Base-by-base conservation (phyloP, 179 eudicot species). In the Actinidia chinensis region DNA sequence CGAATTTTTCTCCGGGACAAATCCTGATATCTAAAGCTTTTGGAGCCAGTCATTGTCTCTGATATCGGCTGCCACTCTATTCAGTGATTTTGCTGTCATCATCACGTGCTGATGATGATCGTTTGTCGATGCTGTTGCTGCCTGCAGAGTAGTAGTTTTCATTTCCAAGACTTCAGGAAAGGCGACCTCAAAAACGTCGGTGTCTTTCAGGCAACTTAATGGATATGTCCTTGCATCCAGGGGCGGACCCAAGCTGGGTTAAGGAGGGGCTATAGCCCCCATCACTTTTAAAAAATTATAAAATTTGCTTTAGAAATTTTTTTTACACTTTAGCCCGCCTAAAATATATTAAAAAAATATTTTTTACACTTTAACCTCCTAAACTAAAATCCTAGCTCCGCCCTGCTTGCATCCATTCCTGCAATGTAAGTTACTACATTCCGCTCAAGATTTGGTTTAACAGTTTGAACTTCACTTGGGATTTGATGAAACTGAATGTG, bases 371-470 rank as follows among this genome's bases (percentile, higher is more conserved):
- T n/a, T n/a, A n/a, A n/a, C n/a, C n/a, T n/a, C n/a, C n/a, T n/a
- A n/a, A n/a, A n/a, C n/a, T n/a, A n/a, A n/a, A n/a, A n/a, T n/a
- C n/a, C n/a, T n/a, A n/a, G n/a, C n/a, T n/a, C n/a, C n/a, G n/a
- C n/a, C n/a, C n/a, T n/a, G n/a, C 98, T 89, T 56, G 97, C 85
- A 76, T 95, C 98, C 98, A 93, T 95, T 66, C 98, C 98, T 95
- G 91, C 85, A 80, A 73, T 73, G 33, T 75, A 22, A 60, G 15
- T 59, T 50, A 50, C 56, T 59, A 23, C 75, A 43, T 48, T 79
- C 23, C 1, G 44, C 56, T 71, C 75, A 76, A 64, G 43, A 7
- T 25, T 51, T 59, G 20, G 51, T 74, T 72, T 63, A 17, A n/a
- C 44, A 25, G 22, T 71, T 54, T 6, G 44, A 51, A 73, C 33